Percentiles rank a stretch among this genome's conserved stretches.
Conservation (phyloP, 2,329 filamentous ascomycete species). For the Phialocephala sp. region DNA sequence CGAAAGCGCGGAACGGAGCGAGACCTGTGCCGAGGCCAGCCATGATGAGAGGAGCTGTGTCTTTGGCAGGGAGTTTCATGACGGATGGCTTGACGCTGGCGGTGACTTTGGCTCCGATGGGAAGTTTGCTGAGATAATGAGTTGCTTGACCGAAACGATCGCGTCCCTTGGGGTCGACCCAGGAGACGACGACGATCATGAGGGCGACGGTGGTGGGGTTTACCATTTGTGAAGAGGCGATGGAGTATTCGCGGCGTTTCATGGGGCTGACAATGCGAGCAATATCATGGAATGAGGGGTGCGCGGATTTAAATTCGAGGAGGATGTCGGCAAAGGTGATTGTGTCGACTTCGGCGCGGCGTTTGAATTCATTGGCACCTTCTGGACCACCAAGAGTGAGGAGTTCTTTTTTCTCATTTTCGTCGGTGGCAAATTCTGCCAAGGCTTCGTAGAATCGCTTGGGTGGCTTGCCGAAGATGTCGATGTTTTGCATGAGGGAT, state of each 20-base stretch:
- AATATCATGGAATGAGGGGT: slow-evolving; percentile 86
- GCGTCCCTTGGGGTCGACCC: slow-evolving; percentile 87
- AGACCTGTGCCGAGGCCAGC: slow-evolving; percentile 97
- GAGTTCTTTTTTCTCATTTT: slow-evolving; percentile 81
- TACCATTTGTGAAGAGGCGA: slow-evolving; percentile 95
- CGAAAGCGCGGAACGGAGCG: slow-evolving; percentile 98
- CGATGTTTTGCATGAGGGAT: slow-evolving; percentile 87
- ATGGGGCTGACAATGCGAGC: slow-evolving; percentile 85
- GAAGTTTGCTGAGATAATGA: slow-evolving; percentile 80
- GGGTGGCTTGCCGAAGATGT: slow-evolving; percentile 94
- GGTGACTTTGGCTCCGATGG: slow-evolving; percentile 78
- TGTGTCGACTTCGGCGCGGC: slow-evolving; percentile 87
- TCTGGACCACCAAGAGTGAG: slow-evolving; percentile 77
- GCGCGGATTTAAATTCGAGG: slow-evolving; percentile 87
- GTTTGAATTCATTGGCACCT: slow-evolving; percentile 90
- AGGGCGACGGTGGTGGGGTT: slow-evolving; percentile 88
- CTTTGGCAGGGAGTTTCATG: slow-evolving; percentile 93
- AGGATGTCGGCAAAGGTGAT: slow-evolving; percentile 90
- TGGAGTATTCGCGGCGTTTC: slow-evolving; percentile 99
- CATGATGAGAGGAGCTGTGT: slow-evolving; percentile 96
- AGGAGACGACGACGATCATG: slow-evolving; percentile 97
- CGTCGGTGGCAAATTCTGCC: slow-evolving; percentile 82
- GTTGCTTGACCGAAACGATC: slow-evolving; percentile 93
- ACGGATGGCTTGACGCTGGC: slow-evolving; percentile 97
- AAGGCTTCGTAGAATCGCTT: slow-evolving; percentile 98